Evolutionary conservation across 129 eudicot species (phyloP), one percentile per base, ranked within the genome.

Genomic region (Pulicaria dysenterica): DNA sequence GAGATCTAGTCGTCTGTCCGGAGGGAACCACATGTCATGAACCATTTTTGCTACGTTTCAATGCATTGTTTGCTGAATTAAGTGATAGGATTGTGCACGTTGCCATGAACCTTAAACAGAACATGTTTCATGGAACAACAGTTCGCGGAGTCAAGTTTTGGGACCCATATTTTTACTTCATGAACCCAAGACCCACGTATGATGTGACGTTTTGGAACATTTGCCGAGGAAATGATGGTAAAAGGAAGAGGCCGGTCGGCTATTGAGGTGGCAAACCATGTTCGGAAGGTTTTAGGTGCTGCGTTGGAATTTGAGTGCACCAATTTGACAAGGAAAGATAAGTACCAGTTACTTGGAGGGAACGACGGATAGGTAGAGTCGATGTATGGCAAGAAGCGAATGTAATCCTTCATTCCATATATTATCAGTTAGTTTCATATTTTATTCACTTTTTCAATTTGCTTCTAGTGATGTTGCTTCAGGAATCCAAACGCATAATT

Each of bases 351-450:
- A 79, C 97, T 94, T 73, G 98, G 97, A 31, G 97, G 97, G 58
- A 90, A 90, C 75, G 98, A 94, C 72, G 98, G 98, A n/a, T 90
- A 90, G 79, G 97, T 94, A 63, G 96, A 90, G 67, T 90, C 94
- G 3, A 90, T 90, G 88, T 83, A 85, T 71, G 74, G 85, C 69
- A 87, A 87, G 80, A 87, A 90, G 67, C 82, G 82, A 70, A 24
- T 24, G 31, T 24, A 24, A 24, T 24, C 31, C 31, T 24, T 24
- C 31, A 24, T 24, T 24, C 31, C 31, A 24, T 2, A 24, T 2
- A 24, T 24, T 24, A 24, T 24, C 31, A 24, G 31, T 24, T 24
- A 24, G 31, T 24, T 24, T 24, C 31, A n/a, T n/a, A n/a, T n/a
- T n/a, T n/a, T n/a, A n/a, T n/a, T n/a, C n/a, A n/a, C n/a, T n/a